Evolutionary conservation across 1,284 basidiomycete species (phyloP).

Genomic region (Golubevia sp.): DNA sequence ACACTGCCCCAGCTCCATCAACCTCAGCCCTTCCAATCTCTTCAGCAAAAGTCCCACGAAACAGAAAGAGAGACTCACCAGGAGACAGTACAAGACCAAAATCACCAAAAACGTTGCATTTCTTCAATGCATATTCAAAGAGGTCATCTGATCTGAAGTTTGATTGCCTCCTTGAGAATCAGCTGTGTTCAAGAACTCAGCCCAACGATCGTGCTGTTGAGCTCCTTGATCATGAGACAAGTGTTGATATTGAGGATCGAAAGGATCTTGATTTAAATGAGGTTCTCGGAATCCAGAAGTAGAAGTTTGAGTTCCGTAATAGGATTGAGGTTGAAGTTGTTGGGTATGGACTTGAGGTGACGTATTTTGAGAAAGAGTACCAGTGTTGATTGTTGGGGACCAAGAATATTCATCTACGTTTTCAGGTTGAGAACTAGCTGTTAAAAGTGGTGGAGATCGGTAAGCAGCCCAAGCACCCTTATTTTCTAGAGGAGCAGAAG

Average conservation of each 20-base stretch:
- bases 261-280: not conserved
- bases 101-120: too few species aligned
- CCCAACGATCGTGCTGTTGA: not conserved
- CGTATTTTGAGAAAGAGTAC: too few species aligned
- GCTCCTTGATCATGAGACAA: too few species aligned
- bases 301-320: not conserved
- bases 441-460: not conserved
- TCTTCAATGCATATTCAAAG: not conserved
- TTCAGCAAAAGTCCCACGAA: too few species aligned
- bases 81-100: too few species aligned
- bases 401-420: not conserved
- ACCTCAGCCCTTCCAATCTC: too few species aligned
- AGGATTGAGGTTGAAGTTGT: not conserved
- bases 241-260: not conserved
- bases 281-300: not conserved
- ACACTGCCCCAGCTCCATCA: too few species aligned
- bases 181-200: not conserved
- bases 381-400: not conserved
- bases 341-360: not conserved
- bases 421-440: not conserved
- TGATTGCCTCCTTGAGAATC: not conserved
- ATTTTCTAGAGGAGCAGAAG: not conserved
- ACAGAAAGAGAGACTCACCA: too few species aligned
- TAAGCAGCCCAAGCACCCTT: not conserved
- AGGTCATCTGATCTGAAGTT: not conserved